phyloP scores from a whole-genome alignment of 352 stramenopile species.

The Globisporangium middletonii region DNA sequence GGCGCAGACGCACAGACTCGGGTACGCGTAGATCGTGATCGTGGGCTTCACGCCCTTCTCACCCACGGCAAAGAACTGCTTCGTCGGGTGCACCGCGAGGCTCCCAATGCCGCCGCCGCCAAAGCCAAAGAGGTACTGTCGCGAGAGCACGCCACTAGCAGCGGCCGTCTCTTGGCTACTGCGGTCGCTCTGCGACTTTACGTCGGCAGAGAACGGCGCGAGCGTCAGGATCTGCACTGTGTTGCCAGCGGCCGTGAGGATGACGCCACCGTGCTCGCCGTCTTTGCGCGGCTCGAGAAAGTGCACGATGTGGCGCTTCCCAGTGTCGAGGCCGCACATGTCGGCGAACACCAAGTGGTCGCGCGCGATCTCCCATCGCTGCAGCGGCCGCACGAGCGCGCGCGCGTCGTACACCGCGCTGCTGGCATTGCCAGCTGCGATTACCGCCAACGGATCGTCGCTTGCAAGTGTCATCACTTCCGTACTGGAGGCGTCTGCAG shows the following conservation, averaged over 20 bases:
- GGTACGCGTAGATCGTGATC: slow-evolving; percentile 88
- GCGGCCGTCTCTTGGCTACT: neutral
- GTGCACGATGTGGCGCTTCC: slow-evolving; percentile 65
- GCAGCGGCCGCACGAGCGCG: slow-evolving; percentile 37
- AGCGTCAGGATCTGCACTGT: slow-evolving; percentile 67
- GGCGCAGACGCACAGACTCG: slow-evolving; percentile 54
- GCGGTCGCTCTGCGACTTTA: slow-evolving; percentile 9
- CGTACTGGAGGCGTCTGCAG: too few species aligned
- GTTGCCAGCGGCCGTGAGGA: slow-evolving; percentile 68
- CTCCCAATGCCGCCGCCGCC: slow-evolving; percentile 58
- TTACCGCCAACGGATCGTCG: neutral
- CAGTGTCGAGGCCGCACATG: slow-evolving; percentile 57
- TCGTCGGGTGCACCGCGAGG: slow-evolving; percentile 64
- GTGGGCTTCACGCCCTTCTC: slow-evolving; percentile 85
- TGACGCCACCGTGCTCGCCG: slow-evolving; percentile 38
- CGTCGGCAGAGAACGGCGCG: slow-evolving; percentile 9
- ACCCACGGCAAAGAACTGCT: slow-evolving; percentile 79
- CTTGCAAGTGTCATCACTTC: slow-evolving; percentile 1
- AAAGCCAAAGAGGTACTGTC: slow-evolving; percentile 62
- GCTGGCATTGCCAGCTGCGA: neutral
- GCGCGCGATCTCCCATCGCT: slow-evolving; percentile 68
- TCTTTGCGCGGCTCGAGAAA: slow-evolving; percentile 36
- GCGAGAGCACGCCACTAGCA: slow-evolving; percentile 15
- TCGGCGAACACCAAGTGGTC: slow-evolving; percentile 65
- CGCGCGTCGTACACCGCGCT: slow-evolving; percentile 19